These are phyloP conservation scores for Carex sylvatica DNA, from an alignment of 202 grass and related monocot genomes.

Conservation along the genomic window DNA sequence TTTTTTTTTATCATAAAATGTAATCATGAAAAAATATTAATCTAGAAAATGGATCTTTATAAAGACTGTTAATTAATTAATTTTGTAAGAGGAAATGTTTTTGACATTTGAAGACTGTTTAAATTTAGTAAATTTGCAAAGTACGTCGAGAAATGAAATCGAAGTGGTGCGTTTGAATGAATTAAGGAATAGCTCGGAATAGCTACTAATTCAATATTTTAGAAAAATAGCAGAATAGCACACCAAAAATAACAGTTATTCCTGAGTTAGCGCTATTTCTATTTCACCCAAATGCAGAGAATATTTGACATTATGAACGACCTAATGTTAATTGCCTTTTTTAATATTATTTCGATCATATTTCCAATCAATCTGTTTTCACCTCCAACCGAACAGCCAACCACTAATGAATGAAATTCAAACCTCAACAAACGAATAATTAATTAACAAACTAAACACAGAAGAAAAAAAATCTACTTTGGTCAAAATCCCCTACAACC, in stretches of 20 bases:
- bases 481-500: slow-evolving; percentile 28
- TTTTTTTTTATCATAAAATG: not conserved
- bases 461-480: not conserved
- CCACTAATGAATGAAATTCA: slow-evolving; percentile 28
- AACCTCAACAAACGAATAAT: slow-evolving; percentile 28
- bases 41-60: not conserved
- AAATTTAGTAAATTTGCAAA: not conserved
- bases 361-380: slow-evolving; percentile 24
- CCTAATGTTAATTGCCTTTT: slow-evolving; percentile 12
- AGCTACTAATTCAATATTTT: too few relatives aligned
- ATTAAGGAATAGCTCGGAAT: too few relatives aligned
- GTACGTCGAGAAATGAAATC: not conserved
- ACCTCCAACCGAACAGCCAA: slow-evolving; percentile 20
- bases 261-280: too few relatives aligned
- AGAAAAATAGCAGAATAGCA: too few relatives aligned
- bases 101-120: not conserved
- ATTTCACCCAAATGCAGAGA: too few relatives aligned
- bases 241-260: too few relatives aligned
- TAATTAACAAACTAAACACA: slow-evolving; percentile 1
- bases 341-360: slow-evolving; percentile 17
- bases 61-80: too few relatives aligned
- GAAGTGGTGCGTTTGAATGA: too few relatives aligned
- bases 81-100: not conserved
- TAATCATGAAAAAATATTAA: not conserved
- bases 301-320: slow-evolving; percentile 1